phyloP scores from a whole-genome alignment of 176 grass and related monocot species.

The Triticum monococcum region DNA sequence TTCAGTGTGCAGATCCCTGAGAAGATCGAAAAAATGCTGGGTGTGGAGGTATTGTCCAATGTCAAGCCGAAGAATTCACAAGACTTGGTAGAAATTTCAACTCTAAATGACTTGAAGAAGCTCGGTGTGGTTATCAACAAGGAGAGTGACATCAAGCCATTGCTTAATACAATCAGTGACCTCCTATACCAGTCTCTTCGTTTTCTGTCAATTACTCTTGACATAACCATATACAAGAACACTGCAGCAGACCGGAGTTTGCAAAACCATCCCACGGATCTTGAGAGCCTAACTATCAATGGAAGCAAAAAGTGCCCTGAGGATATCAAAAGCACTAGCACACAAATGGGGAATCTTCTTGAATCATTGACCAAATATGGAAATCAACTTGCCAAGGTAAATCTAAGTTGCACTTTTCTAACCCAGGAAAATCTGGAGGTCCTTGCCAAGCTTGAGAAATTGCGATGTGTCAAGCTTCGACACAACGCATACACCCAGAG shows the following conservation, averaged over 20 bases:
- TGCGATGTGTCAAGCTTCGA: background rate
- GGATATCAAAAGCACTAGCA: background rate
- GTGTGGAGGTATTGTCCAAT: background rate
- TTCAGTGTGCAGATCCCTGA: background rate
- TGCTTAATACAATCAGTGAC: background rate
- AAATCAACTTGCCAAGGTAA: background rate
- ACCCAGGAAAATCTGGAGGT: background rate
- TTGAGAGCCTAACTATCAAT: too few relatives aligned
- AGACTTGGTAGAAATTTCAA: background rate
- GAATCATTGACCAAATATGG: rapidly evolving
- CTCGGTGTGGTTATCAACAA: slow-evolving; percentile 12
- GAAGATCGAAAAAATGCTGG: background rate
- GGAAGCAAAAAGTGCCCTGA: background rate
- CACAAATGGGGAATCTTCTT: background rate
- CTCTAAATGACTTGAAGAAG: background rate
- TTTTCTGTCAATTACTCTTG: background rate
- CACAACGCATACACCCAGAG: background rate
- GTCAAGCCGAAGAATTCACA: background rate
- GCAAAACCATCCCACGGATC: background rate
- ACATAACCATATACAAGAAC: background rate
- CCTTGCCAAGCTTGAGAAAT: background rate
- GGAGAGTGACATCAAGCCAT: background rate
- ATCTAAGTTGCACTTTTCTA: background rate
- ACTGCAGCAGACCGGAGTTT: background rate
- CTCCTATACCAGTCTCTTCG: background rate